These are phyloP conservation scores for Phylloboletellus chloephorus DNA, from an alignment of 1,284 basidiomycete genomes.

Conservation along the genomic window DNA sequence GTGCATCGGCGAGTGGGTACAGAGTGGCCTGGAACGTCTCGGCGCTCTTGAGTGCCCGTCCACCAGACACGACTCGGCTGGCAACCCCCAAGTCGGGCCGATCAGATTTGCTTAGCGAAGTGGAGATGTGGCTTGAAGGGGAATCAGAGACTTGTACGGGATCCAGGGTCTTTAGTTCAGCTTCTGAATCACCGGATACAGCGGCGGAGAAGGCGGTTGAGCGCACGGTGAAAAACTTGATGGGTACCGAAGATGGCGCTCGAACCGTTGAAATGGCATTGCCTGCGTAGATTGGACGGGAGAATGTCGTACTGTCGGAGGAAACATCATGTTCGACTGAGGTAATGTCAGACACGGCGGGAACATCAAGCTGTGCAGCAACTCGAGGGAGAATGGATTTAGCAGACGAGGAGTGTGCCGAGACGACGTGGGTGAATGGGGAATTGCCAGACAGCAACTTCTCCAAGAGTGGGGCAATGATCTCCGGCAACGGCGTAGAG, in stretches of 20 bases:
- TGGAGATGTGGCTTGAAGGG: conserved; percentile 75
- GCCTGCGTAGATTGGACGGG: conserved; percentile 96
- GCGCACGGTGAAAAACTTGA: conserved; percentile 96
- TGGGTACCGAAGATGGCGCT: conserved; percentile 62
- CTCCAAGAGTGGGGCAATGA: conserved; percentile 50
- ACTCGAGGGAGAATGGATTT: conserved; percentile 77
- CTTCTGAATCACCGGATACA: conserved; percentile 43
- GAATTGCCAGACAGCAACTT: conserved; percentile 45
- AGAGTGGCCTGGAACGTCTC: conserved; percentile 88
- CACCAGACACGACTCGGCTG: conserved; percentile 88
- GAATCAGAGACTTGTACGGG: conserved; percentile 60
- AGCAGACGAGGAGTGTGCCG: conserved; percentile 54
- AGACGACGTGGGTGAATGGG: conserved; percentile 83
- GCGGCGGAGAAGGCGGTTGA: conserved; percentile 91
- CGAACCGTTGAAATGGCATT: conserved; percentile 95
- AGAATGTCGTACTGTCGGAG: conserved; percentile 74
- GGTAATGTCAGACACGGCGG: conserved; percentile 87
- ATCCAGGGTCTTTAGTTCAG: conserved; percentile 58
- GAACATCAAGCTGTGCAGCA: conserved; percentile 81
- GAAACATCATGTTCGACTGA: conserved; percentile 72
- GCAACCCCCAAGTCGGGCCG: conserved; percentile 92
- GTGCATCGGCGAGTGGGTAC: conserved; percentile 85
- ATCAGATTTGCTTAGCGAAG: conserved; percentile 85
- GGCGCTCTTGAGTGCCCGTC: conserved; percentile 91
- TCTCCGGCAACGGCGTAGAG: conserved; percentile 45